Evolutionary conservation across 768 basidiomycete genomes (phyloP).

Genomic region (Kwoniella pini): DNA sequence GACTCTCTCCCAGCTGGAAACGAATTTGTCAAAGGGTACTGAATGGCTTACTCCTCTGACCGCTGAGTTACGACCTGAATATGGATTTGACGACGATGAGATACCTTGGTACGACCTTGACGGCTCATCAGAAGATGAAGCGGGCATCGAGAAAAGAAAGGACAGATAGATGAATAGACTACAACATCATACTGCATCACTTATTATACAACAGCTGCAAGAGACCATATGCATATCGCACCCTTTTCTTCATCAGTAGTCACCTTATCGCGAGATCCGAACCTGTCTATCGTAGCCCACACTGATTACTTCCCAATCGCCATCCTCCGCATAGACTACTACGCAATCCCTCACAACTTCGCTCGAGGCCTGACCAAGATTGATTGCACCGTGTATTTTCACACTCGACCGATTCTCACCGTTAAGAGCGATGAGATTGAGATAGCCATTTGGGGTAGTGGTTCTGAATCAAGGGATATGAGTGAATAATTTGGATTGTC

Average conservation of each 20-base stretch:
- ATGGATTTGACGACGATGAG: conserved; percentile 12
- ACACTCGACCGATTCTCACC: conserved; percentile 40
- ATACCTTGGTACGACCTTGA: conserved; percentile 20
- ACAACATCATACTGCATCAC: neutral
- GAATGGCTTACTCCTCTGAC: conserved; percentile 16
- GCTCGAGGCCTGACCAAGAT: conserved; percentile 38
- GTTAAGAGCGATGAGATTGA: conserved; percentile 39
- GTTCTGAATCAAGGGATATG: conserved; percentile 26
- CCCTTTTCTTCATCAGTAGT: too few species aligned
- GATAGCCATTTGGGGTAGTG: conserved; percentile 49
- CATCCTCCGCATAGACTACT: conserved; percentile 16
- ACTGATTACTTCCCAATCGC: conserved; percentile 37
- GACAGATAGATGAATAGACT: neutral
- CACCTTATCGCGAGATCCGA: conserved; percentile 30
- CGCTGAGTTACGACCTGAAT: conserved; percentile 4
- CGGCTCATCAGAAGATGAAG: neutral
- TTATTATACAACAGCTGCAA: neutral
- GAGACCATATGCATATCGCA: neutral
- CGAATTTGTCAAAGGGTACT: conserved; percentile 7
- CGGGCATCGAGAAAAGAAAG: neutral
- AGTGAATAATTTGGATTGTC: neutral
- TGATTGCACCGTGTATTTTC: conserved; percentile 43
- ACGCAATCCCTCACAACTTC: conserved; percentile 46
- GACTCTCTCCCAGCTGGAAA: conserved; percentile 6
- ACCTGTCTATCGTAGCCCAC: conserved; percentile 52